Conservation (phyloP, 306 rosid species). For the Cucumis hystrix region DNA sequence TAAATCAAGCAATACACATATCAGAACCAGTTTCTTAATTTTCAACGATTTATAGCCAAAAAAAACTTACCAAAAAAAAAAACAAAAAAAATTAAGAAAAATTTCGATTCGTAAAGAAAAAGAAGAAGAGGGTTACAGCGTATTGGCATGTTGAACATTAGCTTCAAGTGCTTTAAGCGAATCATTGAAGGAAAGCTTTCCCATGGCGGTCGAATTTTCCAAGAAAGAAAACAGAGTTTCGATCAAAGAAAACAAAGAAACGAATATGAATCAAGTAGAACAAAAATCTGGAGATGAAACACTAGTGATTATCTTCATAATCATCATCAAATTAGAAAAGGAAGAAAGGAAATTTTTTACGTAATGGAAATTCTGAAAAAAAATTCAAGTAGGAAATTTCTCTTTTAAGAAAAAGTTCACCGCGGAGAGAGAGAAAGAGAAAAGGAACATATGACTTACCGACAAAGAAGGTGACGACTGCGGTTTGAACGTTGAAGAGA, state of each 20-base stretch:
- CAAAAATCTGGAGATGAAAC: no score
- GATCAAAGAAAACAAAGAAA: slow-evolving; percentile 12
- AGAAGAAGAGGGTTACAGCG: slow-evolving; percentile 40
- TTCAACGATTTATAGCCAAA: neutral
- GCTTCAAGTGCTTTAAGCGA: slow-evolving; percentile 89
- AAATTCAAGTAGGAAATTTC: neutral
- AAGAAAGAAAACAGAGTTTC: slow-evolving; percentile 7
- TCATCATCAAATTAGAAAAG: no score
- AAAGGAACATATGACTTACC: no score
- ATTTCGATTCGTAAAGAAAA: neutral
- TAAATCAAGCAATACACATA: neutral
- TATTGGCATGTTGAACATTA: slow-evolving; percentile 83
- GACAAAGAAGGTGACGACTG: no score
- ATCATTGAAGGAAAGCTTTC: slow-evolving; percentile 62
- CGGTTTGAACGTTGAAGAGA: no score
- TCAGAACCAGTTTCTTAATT: neutral
- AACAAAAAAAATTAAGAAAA: no score
- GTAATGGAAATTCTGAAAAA: no score
- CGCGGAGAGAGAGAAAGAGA: no score
- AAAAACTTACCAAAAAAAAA: neutral
- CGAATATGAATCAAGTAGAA: neutral
- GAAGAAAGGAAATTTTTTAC: no score
- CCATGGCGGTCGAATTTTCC: slow-evolving; percentile 33
- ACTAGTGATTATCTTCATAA: no score
- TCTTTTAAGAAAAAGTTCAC: neutral